Conservation (phyloP, 345 rosid genomes). For the Schrenkiella parvula region DNA sequence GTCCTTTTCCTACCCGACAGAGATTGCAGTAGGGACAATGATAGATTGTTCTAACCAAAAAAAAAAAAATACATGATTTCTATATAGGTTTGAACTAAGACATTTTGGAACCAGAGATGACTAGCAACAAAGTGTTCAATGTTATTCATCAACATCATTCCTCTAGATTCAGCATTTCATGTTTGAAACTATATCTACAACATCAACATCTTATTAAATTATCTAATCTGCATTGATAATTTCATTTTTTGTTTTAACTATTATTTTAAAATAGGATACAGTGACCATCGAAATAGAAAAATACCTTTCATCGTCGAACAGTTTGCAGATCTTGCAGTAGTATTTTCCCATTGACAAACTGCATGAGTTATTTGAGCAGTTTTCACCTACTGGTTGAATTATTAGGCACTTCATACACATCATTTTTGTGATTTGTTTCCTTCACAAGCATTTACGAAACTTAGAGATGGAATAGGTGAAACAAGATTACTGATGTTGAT, state of each 20-base stretch:
- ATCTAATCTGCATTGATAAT: too few relatives aligned
- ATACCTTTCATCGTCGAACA: conserved; percentile 81
- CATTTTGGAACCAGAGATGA: background rate
- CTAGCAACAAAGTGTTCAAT: background rate
- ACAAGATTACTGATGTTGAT: background rate
- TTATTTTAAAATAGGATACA: background rate
- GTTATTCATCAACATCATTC: too few relatives aligned
- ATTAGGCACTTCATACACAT: conserved; percentile 84
- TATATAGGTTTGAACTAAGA: background rate
- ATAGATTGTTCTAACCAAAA: too few relatives aligned
- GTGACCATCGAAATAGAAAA: background rate
- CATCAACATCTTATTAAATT: background rate
- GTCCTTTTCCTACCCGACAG: conserved; percentile 80
- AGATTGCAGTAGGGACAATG: conserved; percentile 88
- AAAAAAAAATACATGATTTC: too few relatives aligned
- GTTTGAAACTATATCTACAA: background rate
- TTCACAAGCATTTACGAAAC: conserved; percentile 22
- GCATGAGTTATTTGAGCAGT: conserved; percentile 58
- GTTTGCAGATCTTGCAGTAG: conserved; percentile 74
- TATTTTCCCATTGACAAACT: conserved; percentile 64
- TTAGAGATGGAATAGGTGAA: background rate
- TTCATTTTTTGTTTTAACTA: background rate
- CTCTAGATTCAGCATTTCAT: background rate
- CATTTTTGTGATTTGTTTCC: conserved; percentile 63
- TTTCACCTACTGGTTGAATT: conserved; percentile 57